Conservation (phyloP, 1,139 yeast species). For the Suhomyces terraborum region DNA sequence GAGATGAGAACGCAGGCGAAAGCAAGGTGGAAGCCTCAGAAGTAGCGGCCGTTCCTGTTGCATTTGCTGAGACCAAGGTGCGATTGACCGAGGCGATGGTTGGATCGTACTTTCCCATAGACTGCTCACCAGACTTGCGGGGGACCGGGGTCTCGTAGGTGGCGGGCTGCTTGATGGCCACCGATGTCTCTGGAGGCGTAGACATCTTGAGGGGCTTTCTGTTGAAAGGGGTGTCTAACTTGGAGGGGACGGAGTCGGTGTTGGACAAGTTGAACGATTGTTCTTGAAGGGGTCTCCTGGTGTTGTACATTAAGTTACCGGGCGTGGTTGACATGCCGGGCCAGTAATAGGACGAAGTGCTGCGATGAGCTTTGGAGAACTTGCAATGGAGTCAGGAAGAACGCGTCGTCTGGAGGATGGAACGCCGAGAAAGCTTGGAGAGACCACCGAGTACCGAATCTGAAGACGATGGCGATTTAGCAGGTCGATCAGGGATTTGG, state of each 20-base stretch:
- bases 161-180: slow-evolving; percentile 12
- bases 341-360: not conserved
- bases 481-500: no score
- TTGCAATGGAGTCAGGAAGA: no score
- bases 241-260: slow-evolving; percentile 8
- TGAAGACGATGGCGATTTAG: no score
- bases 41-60: not conserved
- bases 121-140: slow-evolving; percentile 1
- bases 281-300: slow-evolving; percentile 23
- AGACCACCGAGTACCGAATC: no score
- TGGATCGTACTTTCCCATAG: slow-evolving; percentile 9
- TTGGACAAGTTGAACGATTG: slow-evolving; percentile 13
- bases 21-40: slow-evolving; percentile 25
- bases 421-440: no score
- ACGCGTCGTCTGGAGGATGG: no score
- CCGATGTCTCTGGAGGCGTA: slow-evolving; percentile 39
- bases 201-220: slow-evolving; percentile 27
- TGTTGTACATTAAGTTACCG: slow-evolving; percentile 13
- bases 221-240: slow-evolving; percentile 25
- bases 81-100: slow-evolving; percentile 10
- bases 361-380: no score
- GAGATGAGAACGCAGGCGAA: slow-evolving; percentile 56
- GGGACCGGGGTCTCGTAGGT: slow-evolving; percentile 25
- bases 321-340: slow-evolving; percentile 14
- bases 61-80: not conserved